phyloP scores from a whole-genome alignment of 2,329 filamentous ascomycete genomes.

The Alternaria panax region DNA sequence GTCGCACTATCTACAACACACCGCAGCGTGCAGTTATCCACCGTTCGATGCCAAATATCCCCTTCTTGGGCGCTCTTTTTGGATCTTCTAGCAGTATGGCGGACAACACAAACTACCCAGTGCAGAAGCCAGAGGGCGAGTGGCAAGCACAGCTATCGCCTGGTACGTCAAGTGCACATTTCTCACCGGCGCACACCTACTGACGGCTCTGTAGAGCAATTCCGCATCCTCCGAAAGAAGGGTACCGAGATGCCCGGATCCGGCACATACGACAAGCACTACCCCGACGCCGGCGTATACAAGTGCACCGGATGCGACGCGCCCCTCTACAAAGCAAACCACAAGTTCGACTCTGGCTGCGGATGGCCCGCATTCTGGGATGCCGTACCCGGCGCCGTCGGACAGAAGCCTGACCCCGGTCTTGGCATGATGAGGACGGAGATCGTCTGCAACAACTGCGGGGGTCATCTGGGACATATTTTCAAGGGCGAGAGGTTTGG shows the following conservation, averaged over 20 bases:
- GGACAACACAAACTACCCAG: constrained; percentile 75
- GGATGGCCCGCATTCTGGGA: constrained; percentile 99
- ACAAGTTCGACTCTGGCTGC: constrained; percentile 96
- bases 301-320: constrained; percentile 84
- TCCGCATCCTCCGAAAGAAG: constrained; percentile 89
- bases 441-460: constrained; percentile 94
- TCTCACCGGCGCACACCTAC: background rate
- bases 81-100: constrained; percentile 60
- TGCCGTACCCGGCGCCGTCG: constrained; percentile 88
- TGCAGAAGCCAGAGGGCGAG: constrained; percentile 80
- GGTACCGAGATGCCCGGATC: constrained; percentile 84
- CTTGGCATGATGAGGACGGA: constrained; percentile 88
- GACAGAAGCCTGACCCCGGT: constrained; percentile 75
- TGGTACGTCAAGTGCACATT: constrained; percentile 55
- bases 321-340: constrained; percentile 88
- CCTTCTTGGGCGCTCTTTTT: constrained; percentile 81
- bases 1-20: constrained; percentile 38
- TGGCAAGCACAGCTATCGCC: constrained; percentile 86
- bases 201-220: constrained; percentile 74
- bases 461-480: constrained; percentile 88
- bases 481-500: constrained; percentile 87
- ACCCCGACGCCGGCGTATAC: constrained; percentile 78
- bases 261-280: constrained; percentile 88
- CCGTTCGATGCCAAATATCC: constrained; percentile 75
- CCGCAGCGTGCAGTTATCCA: constrained; percentile 38